Evolutionary conservation across 441 rosid genomes (phyloP).

Genomic region (Biscutella laevigata): DNA sequence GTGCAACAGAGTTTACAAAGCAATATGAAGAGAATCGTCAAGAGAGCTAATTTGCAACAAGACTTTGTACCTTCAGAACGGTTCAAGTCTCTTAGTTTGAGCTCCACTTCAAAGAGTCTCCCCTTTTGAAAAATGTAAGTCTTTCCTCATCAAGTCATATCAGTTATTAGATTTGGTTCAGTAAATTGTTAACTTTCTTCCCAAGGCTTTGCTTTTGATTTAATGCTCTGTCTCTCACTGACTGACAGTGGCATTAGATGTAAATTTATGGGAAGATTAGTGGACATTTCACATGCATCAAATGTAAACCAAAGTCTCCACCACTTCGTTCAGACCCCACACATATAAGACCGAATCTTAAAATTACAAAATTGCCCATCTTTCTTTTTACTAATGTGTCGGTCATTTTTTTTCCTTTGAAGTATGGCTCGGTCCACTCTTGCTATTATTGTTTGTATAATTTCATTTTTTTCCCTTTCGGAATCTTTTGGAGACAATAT

Average conservation of each 20-base stretch:
- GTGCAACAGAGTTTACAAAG: constrained; percentile 94
- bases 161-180: neutral
- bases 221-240: constrained; percentile 28
- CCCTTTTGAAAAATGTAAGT: constrained; percentile 73
- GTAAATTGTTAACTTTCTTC: constrained; percentile 16
- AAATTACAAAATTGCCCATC: constrained; percentile 13
- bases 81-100: constrained; percentile 70
- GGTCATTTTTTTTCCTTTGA: constrained; percentile 18
- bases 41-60: constrained; percentile 94
- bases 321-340: constrained; percentile 19
- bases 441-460: constrained; percentile 13
- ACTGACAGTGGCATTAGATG: constrained; percentile 26
- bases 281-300: constrained; percentile 23
- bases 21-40: constrained; percentile 92
- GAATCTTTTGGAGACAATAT: constrained; percentile 18
- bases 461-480: neutral
- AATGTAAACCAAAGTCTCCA: too few species aligned
- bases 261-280: constrained; percentile 4
- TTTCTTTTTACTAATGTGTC: constrained; percentile 12
- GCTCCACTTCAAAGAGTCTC: constrained; percentile 88
- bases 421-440: constrained; percentile 27
- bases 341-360: neutral
- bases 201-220: constrained; percentile 21
- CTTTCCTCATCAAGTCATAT: constrained; percentile 5
- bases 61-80: constrained; percentile 91